phyloP scores from a whole-genome alignment of 2,329 filamentous ascomycete genomes.

The Lecanicillium sp. region DNA sequence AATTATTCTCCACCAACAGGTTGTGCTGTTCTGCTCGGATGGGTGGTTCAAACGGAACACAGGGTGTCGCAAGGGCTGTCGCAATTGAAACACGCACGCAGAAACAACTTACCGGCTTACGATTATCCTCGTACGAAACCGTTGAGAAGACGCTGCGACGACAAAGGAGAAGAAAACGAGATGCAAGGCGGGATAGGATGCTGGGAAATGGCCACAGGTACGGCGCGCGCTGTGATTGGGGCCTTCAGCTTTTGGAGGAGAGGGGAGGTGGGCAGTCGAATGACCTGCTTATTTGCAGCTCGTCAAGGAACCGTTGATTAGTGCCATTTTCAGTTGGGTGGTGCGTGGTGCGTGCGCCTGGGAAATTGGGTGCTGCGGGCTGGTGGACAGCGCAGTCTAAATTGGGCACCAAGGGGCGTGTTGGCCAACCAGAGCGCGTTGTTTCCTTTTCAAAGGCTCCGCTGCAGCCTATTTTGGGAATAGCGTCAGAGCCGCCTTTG shows the following conservation, averaged over 20 bases:
- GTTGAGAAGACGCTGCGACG: conserved; percentile 2
- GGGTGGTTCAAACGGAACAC: not conserved
- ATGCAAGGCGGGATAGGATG: conserved; percentile 3
- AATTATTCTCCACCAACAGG: conserved; percentile 7
- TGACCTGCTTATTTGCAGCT: too few relatives aligned
- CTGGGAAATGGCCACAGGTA: conserved; percentile 9
- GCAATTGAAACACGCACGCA: conserved; percentile 3
- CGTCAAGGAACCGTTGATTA: too few relatives aligned
- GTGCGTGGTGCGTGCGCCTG: conserved; percentile 3
- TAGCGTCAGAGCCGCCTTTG: too few relatives aligned
- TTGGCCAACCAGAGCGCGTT: too few relatives aligned
- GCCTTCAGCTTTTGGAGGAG: not conserved
- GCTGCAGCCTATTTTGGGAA: too few relatives aligned
- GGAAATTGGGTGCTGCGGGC: conserved; percentile 2
- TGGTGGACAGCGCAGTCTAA: too few relatives aligned
- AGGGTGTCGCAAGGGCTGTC: conserved; percentile 5
- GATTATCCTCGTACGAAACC: not conserved
- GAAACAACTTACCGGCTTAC: conserved; percentile 4
- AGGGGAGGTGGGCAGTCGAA: too few relatives aligned
- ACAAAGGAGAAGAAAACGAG: not conserved
- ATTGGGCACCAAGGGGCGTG: too few relatives aligned
- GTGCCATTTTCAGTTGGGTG: not conserved
- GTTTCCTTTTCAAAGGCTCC: too few relatives aligned
- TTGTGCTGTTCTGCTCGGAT: conserved; percentile 2
- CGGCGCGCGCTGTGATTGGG: conserved; percentile 8